Evolutionary conservation across 257 asterid species (phyloP).

Genomic region (Solanum rostratum): DNA sequence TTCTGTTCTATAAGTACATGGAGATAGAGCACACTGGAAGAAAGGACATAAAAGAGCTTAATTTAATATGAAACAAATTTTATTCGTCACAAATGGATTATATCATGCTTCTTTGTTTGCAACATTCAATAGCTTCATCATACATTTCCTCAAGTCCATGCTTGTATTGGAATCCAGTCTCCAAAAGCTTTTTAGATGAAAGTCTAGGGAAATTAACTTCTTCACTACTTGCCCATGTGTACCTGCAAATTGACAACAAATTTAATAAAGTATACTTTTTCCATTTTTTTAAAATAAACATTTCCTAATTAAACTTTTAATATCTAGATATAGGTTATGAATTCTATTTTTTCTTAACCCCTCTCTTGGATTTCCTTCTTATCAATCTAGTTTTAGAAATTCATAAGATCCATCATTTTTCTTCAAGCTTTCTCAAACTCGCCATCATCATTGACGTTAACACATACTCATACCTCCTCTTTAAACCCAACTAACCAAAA

Average conservation of each 20-base stretch:
- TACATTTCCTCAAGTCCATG: constrained; percentile 48
- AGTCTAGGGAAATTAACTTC: constrained; percentile 9
- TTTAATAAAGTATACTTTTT: background rate
- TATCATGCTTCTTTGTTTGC: constrained; percentile 24
- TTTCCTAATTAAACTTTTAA: background rate
- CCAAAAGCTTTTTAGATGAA: constrained; percentile 37
- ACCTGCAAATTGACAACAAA: background rate
- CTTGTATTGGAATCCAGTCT: constrained; percentile 31
- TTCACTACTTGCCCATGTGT: constrained; percentile 20
- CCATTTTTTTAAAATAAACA: background rate
- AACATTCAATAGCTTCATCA: constrained; percentile 34
- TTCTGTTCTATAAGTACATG: background rate
- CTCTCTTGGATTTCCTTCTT: background rate
- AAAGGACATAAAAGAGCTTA: background rate
- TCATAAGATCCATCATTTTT: too few species aligned
- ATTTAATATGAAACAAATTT: background rate
- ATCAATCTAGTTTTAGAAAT: too few species aligned
- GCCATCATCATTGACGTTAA: too few species aligned
- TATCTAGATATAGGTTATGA: background rate
- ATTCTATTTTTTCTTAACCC: background rate
- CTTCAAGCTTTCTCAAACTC: too few species aligned
- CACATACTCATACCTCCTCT: too few species aligned
- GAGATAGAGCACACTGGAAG: background rate
- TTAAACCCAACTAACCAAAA: too few species aligned
- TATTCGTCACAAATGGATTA: background rate